Conservation (phyloP, 2,329 filamentous ascomycete species). For the Xylariomycetidae sp. region DNA sequence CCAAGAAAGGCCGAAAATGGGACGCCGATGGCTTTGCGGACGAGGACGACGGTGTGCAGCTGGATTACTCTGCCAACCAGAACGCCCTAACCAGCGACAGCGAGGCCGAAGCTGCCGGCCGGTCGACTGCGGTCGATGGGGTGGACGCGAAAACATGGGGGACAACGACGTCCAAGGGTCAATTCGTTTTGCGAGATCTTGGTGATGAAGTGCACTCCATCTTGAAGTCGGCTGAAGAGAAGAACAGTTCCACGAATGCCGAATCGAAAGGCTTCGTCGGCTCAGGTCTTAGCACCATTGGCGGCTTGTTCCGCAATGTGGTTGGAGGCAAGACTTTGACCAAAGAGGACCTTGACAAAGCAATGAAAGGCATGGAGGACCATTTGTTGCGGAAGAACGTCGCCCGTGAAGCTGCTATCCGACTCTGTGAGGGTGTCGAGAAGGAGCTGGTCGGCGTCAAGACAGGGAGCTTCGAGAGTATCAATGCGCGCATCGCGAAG, state of each 20-base stretch:
- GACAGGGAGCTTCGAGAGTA: constrained; percentile 85
- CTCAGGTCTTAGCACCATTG: constrained; percentile 73
- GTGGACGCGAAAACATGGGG: constrained; percentile 81
- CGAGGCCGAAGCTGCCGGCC: constrained; percentile 41
- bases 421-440: constrained; percentile 86
- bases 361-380: constrained; percentile 93
- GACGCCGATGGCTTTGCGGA: constrained; percentile 82
- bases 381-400: constrained; percentile 95
- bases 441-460: constrained; percentile 84
- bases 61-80: constrained; percentile 76
- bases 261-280: constrained; percentile 64
- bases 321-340: constrained; percentile 91
- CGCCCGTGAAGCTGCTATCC: constrained; percentile 84
- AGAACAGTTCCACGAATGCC: constrained; percentile 38
- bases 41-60: constrained; percentile 69
- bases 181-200: constrained; percentile 89
- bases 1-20: constrained; percentile 89
- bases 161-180: constrained; percentile 74
- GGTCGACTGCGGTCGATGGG: constrained; percentile 59
- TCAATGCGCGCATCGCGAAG: constrained; percentile 73
- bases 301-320: constrained; percentile 87
- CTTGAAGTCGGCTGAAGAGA: constrained; percentile 69
- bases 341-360: constrained; percentile 81
- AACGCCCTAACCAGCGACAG: constrained; percentile 47
- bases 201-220: constrained; percentile 92